These are phyloP conservation scores for Pyrus communis DNA, from an alignment of 306 rosid species.

Conservation along the genomic window DNA sequence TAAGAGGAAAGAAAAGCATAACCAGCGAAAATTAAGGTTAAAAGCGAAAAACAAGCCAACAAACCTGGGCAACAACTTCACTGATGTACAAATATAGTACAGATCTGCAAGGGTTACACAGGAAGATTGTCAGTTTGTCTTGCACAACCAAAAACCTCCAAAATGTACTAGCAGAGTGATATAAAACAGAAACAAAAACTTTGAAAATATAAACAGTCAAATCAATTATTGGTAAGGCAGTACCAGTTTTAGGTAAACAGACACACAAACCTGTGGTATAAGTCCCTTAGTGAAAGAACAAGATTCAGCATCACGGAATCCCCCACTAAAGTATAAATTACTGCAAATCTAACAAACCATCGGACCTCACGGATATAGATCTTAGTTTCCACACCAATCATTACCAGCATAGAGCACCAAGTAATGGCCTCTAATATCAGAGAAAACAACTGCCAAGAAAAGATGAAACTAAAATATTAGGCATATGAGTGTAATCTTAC, in stretches of 20 bases:
- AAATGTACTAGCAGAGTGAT: not conserved
- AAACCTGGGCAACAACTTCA: constrained; percentile 77
- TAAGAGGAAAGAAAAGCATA: not conserved
- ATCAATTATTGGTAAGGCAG: not conserved
- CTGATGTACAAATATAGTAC: constrained; percentile 66
- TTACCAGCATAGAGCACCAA: constrained; percentile 79
- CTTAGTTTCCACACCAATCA: constrained; percentile 64
- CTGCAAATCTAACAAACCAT: constrained; percentile 83
- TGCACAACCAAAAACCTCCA: not conserved
- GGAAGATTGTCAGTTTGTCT: constrained; percentile 7
- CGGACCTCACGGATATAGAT: constrained; percentile 71
- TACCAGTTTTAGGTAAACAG: not conserved
- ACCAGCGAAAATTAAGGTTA: not conserved
- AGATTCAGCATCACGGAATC: constrained; percentile 76
- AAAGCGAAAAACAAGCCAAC: constrained; percentile 8
- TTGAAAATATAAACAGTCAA: not conserved
- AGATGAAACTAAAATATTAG: not conserved
- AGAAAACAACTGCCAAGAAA: constrained; percentile 49
- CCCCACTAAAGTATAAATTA: constrained; percentile 64
- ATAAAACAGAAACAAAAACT: not conserved
- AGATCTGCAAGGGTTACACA: constrained; percentile 43
- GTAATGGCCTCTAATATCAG: constrained; percentile 56
- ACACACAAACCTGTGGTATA: constrained; percentile 58
- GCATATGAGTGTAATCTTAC: not conserved
- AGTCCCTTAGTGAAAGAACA: constrained; percentile 52